These are phyloP conservation scores for Xylaria sp. DNA, from an alignment of 2,329 filamentous ascomycete species.

Conservation along the genomic window DNA sequence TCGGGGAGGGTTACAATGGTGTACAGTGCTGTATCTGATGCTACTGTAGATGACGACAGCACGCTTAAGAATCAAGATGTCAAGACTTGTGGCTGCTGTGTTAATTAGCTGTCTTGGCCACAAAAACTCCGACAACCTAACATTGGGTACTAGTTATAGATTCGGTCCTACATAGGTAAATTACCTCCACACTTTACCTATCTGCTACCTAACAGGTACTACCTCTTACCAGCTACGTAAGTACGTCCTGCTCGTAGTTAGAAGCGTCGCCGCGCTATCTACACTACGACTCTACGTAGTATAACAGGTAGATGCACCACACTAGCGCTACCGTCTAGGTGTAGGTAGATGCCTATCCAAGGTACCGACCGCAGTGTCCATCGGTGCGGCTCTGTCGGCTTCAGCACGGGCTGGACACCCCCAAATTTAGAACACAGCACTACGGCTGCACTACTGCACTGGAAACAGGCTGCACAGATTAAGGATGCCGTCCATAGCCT, in stretches of 20 bases:
- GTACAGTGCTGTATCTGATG: background rate
- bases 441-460: conserved; percentile 21
- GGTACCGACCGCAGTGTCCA: conserved; percentile 3
- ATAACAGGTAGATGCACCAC: background rate
- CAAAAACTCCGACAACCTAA: background rate
- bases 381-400: conserved; percentile 33
- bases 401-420: conserved; percentile 20
- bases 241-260: too few relatives aligned
- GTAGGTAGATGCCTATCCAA: background rate
- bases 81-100: background rate
- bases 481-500: background rate
- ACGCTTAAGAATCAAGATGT: background rate
- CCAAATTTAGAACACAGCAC: conserved; percentile 30
- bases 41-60: conserved; percentile 12
- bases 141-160: background rate
- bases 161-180: background rate
- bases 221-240: too few relatives aligned
- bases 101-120: conserved; percentile 6
- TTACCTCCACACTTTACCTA: background rate
- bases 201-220: too few relatives aligned
- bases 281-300: background rate
- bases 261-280: background rate
- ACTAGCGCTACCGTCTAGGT: conserved; percentile 2
- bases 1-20: background rate
- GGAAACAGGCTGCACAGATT: background rate